Evolutionary conservation across 495 filamentous ascomycete genomes (phyloP).

Genomic region (Penicillium canariense): DNA sequence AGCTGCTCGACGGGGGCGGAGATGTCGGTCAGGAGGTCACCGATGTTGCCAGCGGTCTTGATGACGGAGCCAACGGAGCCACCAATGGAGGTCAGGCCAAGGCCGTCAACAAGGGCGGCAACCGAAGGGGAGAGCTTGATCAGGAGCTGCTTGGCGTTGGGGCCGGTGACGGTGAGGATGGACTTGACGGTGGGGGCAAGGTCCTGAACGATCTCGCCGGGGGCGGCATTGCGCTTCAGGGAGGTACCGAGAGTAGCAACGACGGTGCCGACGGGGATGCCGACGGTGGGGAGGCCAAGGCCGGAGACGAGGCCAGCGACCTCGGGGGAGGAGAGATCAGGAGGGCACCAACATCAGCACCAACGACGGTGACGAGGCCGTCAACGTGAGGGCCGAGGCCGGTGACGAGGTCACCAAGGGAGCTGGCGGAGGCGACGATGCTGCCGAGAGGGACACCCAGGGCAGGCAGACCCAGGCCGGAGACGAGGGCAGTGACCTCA

Average conservation of each 20-base stretch:
- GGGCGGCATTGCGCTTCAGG: slow-evolving; percentile 23
- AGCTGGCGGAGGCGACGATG: slow-evolving; percentile 30
- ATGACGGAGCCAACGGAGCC: slow-evolving; percentile 30
- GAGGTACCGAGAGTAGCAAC: slow-evolving; percentile 24
- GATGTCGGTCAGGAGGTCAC: slow-evolving; percentile 40
- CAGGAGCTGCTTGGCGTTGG: slow-evolving; percentile 33
- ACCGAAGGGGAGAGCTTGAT: slow-evolving; percentile 34
- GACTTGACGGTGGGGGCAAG: slow-evolving; percentile 29
- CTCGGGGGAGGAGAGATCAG: slow-evolving; percentile 35
- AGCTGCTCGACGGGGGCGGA: slow-evolving; percentile 29
- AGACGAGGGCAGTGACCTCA: slow-evolving; percentile 25
- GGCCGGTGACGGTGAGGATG: slow-evolving; percentile 34
- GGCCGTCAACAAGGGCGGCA: slow-evolving; percentile 27
- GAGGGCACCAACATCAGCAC: slow-evolving; percentile 29
- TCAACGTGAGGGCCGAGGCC: slow-evolving; percentile 30
- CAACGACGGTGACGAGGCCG: slow-evolving; percentile 32
- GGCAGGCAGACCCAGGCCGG: slow-evolving; percentile 23
- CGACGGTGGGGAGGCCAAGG: slow-evolving; percentile 31
- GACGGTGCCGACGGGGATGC: slow-evolving; percentile 27
- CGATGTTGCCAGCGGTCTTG: slow-evolving; percentile 29
- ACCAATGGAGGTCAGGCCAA: slow-evolving; percentile 31
- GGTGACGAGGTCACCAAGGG: slow-evolving; percentile 31
- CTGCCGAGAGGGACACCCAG: slow-evolving; percentile 25
- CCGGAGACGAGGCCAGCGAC: slow-evolving; percentile 32
- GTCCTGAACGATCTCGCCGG: slow-evolving; percentile 33